Evolutionary conservation across 2,329 filamentous ascomycete species (phyloP).

Genomic region (Fusarium sp.): DNA sequence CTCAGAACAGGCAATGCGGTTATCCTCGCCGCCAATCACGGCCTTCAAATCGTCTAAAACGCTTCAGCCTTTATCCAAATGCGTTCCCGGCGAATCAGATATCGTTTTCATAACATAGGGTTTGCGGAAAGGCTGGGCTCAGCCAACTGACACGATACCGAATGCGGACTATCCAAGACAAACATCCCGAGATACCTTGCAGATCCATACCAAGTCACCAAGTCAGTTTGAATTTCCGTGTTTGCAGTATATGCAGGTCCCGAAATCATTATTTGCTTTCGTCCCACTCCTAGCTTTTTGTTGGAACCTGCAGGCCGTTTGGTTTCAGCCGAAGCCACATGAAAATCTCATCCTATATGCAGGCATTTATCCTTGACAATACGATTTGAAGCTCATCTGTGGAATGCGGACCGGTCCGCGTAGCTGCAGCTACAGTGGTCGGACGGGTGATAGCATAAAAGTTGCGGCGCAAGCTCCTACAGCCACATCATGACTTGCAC

Average conservation of each 20-base stretch:
- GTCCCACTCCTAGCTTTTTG: neutral
- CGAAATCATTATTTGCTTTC: slow-evolving; percentile 10
- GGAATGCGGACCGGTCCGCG: slow-evolving; percentile 20
- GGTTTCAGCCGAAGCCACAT: slow-evolving; percentile 2
- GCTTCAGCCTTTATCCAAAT: slow-evolving; percentile 17
- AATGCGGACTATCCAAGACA: slow-evolving; percentile 14
- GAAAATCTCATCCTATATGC: neutral
- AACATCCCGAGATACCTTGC: neutral
- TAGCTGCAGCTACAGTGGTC: slow-evolving; percentile 21
- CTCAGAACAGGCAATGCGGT: neutral
- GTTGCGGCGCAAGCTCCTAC: neutral
- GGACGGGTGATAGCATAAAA: slow-evolving; percentile 2
- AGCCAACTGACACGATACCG: slow-evolving; percentile 12
- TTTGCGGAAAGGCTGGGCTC: neutral
- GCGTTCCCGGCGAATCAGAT: slow-evolving; percentile 16
- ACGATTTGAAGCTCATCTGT: neutral
- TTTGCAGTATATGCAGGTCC: slow-evolving; percentile 5
- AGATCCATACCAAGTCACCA: slow-evolving; percentile 28
- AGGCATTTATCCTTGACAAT: neutral
- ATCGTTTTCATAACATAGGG: neutral
- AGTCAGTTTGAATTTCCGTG: neutral
- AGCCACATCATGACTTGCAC: neutral
- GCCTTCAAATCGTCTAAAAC: neutral
- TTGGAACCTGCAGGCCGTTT: slow-evolving; percentile 5
- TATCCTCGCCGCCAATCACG: slow-evolving; percentile 1